Evolutionary conservation across 2,329 filamentous ascomycete genomes (phyloP), one percentile per base, ranked within the genome.

Genomic region (Aphanoascus verrucosus): DNA sequence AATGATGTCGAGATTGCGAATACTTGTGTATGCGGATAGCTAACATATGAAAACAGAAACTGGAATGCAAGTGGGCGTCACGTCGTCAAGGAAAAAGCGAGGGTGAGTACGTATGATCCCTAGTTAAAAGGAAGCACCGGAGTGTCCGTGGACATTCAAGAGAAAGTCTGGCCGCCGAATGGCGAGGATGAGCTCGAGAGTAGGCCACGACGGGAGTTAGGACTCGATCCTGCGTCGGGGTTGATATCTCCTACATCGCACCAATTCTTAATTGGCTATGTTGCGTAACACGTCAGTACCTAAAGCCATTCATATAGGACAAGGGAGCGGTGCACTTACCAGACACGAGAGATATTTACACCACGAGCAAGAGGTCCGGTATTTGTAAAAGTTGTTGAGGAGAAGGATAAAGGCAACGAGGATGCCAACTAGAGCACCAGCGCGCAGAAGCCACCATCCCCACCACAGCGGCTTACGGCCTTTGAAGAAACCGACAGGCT

Each of bases 261-360:
- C 83, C 83, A 86, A 61, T 81, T 74, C 58, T 77, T 85, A 52
- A 86, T 74, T 55, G 80, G 78, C 80, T 84, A 52, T 34, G 44
- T 40, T 40, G 17, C 23, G 19, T 37, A 19, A 32, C 15, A 19
- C 5, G 32, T 52, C 46, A 44, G 55, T 37, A 55, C 52, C 17
- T 32, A 28, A 17, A 14, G 3, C 2, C 20, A 35, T n/a, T 23
- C 17, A 38, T 5, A 28, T 2, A 9, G n/a, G 44, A 35, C 43
- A 23, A 38, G 28, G 32, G 32, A 8, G 19, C 35, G 49, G 28
- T 9, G 45, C 55, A 84, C 88, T 80, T 74, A 93, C 88, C 72
- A 98, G 72, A 66, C 93, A 98, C 67, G 86, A 94, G 62, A 98
- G 71, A 64, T 94, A 93, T 74, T 94, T 93, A 76, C 93, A 98